These are phyloP conservation scores for Pseudonitzschia delicatissima DNA, from an alignment of 108 stramenopile genomes.

Conservation along the genomic window DNA sequence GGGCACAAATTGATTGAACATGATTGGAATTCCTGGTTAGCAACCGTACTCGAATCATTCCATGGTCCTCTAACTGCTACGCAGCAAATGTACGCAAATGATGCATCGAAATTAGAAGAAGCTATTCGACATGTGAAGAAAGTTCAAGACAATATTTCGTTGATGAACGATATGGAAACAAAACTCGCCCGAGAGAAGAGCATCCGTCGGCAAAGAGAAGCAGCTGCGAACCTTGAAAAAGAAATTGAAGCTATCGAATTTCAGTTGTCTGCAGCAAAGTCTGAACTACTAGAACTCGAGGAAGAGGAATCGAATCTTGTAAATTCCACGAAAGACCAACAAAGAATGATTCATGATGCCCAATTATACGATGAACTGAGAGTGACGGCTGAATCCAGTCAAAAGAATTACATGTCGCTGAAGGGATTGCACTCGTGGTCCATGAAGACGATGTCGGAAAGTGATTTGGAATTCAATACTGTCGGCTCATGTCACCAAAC, in stretches of 20 bases:
- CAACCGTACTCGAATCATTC: slow-evolving; percentile 37
- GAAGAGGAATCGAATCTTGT: not conserved
- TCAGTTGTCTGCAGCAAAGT: not conserved
- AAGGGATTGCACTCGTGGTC: slow-evolving; percentile 53
- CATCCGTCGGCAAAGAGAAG: slow-evolving; percentile 7
- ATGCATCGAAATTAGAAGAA: not conserved
- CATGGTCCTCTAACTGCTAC: slow-evolving; percentile 9
- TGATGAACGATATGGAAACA: slow-evolving; percentile 9
- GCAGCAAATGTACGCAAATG: not conserved
- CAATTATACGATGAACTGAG: slow-evolving; percentile 21
- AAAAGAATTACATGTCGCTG: slow-evolving; percentile 43
- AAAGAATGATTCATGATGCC: not conserved
- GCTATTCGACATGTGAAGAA: not conserved
- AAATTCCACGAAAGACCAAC: not conserved
- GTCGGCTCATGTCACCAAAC: slow-evolving; percentile 28
- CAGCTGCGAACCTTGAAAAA: slow-evolving; percentile 13
- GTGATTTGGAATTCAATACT: slow-evolving; percentile 28
- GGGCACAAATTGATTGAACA: slow-evolving; percentile 18
- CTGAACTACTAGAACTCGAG: not conserved
- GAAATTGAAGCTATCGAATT: slow-evolving; percentile 1
- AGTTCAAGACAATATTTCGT: slow-evolving; percentile 1
- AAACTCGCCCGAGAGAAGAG: slow-evolving; percentile 22
- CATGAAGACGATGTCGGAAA: slow-evolving; percentile 26
- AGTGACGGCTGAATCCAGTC: slow-evolving; percentile 27
- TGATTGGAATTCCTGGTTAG: slow-evolving; percentile 51